phyloP scores from a whole-genome alignment of 495 filamentous ascomycete species.

The Penicillium soppii region DNA sequence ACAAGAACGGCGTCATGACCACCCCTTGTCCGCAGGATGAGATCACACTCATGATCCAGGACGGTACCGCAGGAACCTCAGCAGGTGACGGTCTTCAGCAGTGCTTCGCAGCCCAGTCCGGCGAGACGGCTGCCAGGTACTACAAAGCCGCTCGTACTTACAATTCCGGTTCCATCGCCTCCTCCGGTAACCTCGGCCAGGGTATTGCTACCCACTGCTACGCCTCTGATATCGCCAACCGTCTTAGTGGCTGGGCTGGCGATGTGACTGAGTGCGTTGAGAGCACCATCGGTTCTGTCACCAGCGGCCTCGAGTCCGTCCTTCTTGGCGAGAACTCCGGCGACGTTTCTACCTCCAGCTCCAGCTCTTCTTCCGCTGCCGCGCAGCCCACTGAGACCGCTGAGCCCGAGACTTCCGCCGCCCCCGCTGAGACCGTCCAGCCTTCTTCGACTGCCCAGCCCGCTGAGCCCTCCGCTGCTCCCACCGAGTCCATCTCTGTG shows the following conservation, averaged over 20 bases:
- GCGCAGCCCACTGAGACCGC: conserved; percentile 5
- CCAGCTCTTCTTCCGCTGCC: conserved; percentile 8
- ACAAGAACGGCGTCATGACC: conserved; percentile 26
- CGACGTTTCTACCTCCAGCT: conserved; percentile 7
- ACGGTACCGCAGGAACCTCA: conserved; percentile 42
- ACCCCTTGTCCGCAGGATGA: conserved; percentile 45
- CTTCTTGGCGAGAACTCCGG: background rate
- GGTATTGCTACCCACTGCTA: conserved; percentile 58
- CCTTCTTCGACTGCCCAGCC: no score
- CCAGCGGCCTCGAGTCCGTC: conserved; percentile 2
- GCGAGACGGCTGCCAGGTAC: conserved; percentile 34
- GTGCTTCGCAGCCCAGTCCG: conserved; percentile 28
- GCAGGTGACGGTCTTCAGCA: conserved; percentile 43
- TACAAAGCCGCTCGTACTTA: conserved; percentile 55
- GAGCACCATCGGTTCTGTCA: conserved; percentile 11
- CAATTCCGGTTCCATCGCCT: conserved; percentile 54
- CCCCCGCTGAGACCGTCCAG: background rate
- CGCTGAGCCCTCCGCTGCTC: background rate
- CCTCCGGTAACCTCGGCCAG: conserved; percentile 45
- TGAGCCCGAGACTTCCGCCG: conserved; percentile 4
- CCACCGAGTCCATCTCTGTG: background rate
- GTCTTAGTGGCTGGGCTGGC: conserved; percentile 49
- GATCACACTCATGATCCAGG: conserved; percentile 50
- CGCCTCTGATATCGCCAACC: conserved; percentile 56
- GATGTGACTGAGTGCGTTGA: conserved; percentile 23